A percentile compares a stretch with the other conserved stretches of the same genome.
Evolutionary conservation across 2,329 filamentous ascomycete species (phyloP).

Genomic region (Arachnomyces sp.): DNA sequence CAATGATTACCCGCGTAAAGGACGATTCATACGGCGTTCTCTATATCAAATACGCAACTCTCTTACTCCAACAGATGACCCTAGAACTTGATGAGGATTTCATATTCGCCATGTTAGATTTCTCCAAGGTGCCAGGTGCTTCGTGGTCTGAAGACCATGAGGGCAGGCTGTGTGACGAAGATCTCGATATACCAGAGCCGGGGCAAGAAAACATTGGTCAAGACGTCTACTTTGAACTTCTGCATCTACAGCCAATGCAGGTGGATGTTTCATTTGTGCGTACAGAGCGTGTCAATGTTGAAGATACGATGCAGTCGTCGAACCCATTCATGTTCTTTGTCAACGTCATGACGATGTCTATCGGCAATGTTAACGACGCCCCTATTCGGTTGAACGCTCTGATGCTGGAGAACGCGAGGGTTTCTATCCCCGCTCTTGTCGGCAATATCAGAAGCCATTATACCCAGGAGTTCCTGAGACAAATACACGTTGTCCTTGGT

Average conservation of each 20-base stretch:
- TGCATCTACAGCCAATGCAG: conserved; percentile 98
- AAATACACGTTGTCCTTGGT: conserved; percentile 94
- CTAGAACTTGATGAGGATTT: conserved; percentile 97
- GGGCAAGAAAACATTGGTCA: conserved; percentile 75
- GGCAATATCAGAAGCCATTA: conserved; percentile 91
- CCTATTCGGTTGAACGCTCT: conserved; percentile 89
- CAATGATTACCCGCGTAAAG: conserved; percentile 88
- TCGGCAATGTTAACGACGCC: conserved; percentile 97
- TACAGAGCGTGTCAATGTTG: conserved; percentile 91
- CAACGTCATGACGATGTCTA: conserved; percentile 98
- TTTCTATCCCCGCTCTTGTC: conserved; percentile 75
- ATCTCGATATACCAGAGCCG: conserved; percentile 85
- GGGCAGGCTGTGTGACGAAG: conserved; percentile 81
- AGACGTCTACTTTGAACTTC: conserved; percentile 94
- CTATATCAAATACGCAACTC: conserved; percentile 95
- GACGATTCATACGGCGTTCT: conserved; percentile 96
- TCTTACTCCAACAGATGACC: conserved; percentile 95
- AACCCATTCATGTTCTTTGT: conserved; percentile 99
- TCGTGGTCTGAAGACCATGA: conserved; percentile 79
- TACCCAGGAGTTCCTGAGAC: conserved; percentile 89
- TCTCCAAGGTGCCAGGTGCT: conserved; percentile 84
- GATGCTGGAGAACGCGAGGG: conserved; percentile 88
- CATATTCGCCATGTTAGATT: conserved; percentile 91
- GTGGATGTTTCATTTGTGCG: conserved; percentile 94
- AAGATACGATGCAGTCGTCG: conserved; percentile 81